These are phyloP conservation scores for Cladosporium sp. DNA, from an alignment of 2,329 filamentous ascomycete genomes.

Conservation along the genomic window DNA sequence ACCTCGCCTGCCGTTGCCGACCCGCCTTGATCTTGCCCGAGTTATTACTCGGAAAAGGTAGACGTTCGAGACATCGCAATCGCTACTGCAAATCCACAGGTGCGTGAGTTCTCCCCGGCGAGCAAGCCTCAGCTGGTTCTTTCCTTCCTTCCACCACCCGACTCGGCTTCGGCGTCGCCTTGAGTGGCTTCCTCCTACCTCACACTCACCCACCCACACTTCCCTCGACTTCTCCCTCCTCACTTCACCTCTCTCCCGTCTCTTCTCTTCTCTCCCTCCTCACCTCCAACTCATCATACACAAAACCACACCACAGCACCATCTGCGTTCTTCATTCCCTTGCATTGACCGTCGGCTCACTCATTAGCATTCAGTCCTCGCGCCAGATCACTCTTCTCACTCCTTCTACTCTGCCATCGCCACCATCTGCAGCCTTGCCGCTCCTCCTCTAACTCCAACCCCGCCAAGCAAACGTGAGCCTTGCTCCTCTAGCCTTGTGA, in stretches of 20 bases:
- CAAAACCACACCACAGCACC: slow-evolving; percentile 24
- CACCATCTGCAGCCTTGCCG: slow-evolving; percentile 72
- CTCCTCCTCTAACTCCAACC: slow-evolving; percentile 68
- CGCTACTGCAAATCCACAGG: slow-evolving; percentile 1
- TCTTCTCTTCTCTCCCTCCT: slow-evolving; percentile 7
- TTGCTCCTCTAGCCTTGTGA: neutral
- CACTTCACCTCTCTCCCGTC: neutral
- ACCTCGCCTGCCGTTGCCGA: neutral
- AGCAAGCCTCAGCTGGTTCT: slow-evolving; percentile 10
- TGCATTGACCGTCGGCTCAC: slow-evolving; percentile 29
- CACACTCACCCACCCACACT: neutral
- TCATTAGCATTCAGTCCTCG: slow-evolving; percentile 21
- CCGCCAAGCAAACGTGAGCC: slow-evolving; percentile 55
- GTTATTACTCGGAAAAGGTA: neutral
- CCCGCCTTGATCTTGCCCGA: neutral
- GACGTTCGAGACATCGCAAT: neutral
- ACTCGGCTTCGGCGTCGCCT: slow-evolving; percentile 1
- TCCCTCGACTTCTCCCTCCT: neutral
- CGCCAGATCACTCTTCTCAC: slow-evolving; percentile 14
- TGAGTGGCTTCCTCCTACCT: neutral
- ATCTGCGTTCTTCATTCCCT: slow-evolving; percentile 33
- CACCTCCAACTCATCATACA: slow-evolving; percentile 18
- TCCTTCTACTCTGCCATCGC: slow-evolving; percentile 99
- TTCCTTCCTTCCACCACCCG: slow-evolving; percentile 1
- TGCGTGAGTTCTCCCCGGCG: neutral